phyloP scores from a whole-genome alignment of 1,139 yeast genomes.

The Nakaseomyces uthaithaninus region DNA sequence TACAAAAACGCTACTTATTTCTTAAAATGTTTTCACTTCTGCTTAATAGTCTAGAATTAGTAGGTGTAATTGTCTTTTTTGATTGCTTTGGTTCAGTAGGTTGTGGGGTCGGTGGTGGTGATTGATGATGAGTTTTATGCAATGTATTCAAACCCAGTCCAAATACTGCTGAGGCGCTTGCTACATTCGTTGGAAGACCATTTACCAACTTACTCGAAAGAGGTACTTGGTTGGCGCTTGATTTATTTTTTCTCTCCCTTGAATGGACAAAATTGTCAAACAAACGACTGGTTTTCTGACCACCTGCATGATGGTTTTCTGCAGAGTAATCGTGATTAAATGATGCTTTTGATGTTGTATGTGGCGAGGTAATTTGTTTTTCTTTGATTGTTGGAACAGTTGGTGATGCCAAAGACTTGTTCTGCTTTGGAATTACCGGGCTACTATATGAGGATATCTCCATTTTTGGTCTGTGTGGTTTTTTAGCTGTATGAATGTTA shows the following conservation, averaged over 20 bases:
- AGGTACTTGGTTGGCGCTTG: conserved; percentile 24
- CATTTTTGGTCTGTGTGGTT: not conserved
- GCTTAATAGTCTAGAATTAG: conserved; percentile 51
- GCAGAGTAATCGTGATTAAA: not conserved
- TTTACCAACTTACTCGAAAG: conserved; percentile 28
- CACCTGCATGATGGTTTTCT: not conserved
- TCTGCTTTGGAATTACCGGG: not conserved
- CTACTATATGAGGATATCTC: not conserved
- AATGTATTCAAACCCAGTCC: conserved; percentile 19
- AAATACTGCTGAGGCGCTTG: conserved; percentile 11
- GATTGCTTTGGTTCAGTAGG: conserved; percentile 23
- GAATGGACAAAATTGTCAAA: conserved; percentile 31
- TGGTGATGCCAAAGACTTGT: not conserved
- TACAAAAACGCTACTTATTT: conserved; percentile 2
- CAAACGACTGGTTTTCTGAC: conserved; percentile 20
- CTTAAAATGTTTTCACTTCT: conserved; percentile 31
- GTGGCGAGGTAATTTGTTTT: conserved; percentile 10
- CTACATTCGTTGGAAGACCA: conserved; percentile 30
- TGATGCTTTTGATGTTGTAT: not conserved
- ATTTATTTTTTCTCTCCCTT: conserved; percentile 25
- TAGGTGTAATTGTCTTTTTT: conserved; percentile 38
- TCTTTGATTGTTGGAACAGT: not conserved
- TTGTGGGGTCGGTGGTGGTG: conserved; percentile 13
- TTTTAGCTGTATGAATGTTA: not conserved
- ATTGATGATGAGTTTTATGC: conserved; percentile 8